Evolutionary conservation across 2,329 filamentous ascomycete species (phyloP).

Genomic region (Cordyceps cicadae): DNA sequence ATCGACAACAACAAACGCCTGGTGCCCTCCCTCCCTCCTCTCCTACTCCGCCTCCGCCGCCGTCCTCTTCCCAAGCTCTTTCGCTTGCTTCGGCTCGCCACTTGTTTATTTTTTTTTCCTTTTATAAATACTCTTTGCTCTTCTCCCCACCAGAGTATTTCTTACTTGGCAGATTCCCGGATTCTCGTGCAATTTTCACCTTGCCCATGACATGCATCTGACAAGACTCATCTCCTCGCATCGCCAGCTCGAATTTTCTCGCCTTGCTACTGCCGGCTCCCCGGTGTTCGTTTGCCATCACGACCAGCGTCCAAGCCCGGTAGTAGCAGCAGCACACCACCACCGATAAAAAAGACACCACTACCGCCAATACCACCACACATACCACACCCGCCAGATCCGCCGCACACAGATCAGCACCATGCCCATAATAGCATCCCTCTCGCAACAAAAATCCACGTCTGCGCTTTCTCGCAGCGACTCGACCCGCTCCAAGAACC

Average conservation of each 20-base stretch:
- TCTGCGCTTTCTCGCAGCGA: neutral
- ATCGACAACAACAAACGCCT: constrained; percentile 1
- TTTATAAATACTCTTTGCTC: neutral
- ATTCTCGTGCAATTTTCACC: neutral
- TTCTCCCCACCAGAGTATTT: neutral
- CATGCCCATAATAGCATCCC: neutral
- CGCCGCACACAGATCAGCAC: neutral
- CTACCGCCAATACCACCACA: neutral
- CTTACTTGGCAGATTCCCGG: neutral
- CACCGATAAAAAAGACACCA: neutral
- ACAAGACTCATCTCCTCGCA: neutral
- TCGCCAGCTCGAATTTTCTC: neutral
- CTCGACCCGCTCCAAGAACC: constrained; percentile 30
- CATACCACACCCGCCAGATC: neutral
- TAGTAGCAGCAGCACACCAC: constrained; percentile 1
- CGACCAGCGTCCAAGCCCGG: neutral
- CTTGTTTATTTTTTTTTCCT: neutral
- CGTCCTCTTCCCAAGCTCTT: neutral
- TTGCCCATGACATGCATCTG: constrained; percentile 2
- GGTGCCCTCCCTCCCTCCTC: neutral
- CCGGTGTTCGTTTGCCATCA: neutral
- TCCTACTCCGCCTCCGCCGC: neutral
- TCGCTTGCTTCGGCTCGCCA: neutral
- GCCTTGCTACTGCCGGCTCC: neutral
- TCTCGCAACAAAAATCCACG: neutral